Conservation (phyloP, 306 rosid species). For the Acacia crassicarpa region DNA sequence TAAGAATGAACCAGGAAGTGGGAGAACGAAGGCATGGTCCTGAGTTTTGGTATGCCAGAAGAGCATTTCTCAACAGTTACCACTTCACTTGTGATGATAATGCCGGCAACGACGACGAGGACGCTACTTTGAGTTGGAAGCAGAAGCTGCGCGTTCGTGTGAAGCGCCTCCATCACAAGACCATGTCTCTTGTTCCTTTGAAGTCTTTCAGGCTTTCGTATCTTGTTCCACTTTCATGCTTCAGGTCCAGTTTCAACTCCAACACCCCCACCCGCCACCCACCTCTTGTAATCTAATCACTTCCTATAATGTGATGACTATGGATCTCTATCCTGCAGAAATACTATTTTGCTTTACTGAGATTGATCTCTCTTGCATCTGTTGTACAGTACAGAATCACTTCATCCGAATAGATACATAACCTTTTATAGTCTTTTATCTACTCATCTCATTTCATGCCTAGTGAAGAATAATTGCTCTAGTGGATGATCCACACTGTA, state of each 20-base stretch:
- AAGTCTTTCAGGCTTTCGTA: neutral
- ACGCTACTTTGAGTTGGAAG: conserved; percentile 25
- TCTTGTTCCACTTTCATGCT: neutral
- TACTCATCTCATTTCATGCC: no score
- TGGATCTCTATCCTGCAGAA: no score
- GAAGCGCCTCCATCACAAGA: conserved; percentile 23
- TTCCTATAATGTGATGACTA: neutral
- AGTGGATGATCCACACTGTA: neutral
- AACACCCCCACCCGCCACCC: neutral
- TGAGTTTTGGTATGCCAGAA: conserved; percentile 52
- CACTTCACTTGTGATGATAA: conserved; percentile 26
- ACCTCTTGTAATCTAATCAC: neutral
- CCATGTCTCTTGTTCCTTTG: neutral
- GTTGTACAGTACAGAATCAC: no score
- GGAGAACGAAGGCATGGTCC: conserved; percentile 36
- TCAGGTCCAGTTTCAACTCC: neutral
- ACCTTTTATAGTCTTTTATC: no score
- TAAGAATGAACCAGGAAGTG: neutral
- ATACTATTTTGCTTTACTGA: neutral
- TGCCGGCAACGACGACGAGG: neutral
- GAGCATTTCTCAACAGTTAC: conserved; percentile 57
- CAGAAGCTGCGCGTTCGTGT: conserved; percentile 43
- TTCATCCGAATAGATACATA: no score
- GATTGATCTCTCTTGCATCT: no score
- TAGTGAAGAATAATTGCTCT: neutral